Evolutionary conservation across 2,329 filamentous ascomycete genomes (phyloP).

Genomic region (Shiraia sp.): DNA sequence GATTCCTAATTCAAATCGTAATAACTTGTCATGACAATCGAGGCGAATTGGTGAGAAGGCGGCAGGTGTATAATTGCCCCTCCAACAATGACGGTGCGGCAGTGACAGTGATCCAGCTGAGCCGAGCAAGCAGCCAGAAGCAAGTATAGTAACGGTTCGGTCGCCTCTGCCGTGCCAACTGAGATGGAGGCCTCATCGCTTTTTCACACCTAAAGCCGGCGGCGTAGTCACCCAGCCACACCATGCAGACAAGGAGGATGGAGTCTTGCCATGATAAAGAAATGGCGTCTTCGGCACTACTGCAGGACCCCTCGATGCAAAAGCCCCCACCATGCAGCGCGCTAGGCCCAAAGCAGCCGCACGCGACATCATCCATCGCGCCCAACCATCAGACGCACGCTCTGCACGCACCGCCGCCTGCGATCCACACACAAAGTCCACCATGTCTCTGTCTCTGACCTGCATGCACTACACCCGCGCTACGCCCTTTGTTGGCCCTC

Average conservation of each 20-base stretch:
- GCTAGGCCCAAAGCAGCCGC: slow-evolving; percentile 21
- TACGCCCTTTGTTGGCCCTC: slow-evolving; percentile 1
- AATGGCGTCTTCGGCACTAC: slow-evolving; percentile 22
- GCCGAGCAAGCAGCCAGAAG: too few species aligned
- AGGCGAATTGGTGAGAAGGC: slow-evolving; percentile 4
- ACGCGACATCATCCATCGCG: slow-evolving; percentile 23
- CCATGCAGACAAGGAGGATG: background rate
- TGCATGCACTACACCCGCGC: slow-evolving; percentile 8
- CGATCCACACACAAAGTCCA: slow-evolving; percentile 27
- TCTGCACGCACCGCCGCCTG: slow-evolving; percentile 14
- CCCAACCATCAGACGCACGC: slow-evolving; percentile 27
- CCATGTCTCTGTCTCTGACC: slow-evolving; percentile 13
- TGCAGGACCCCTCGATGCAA: slow-evolving; percentile 2
- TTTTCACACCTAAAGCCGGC: too few species aligned
- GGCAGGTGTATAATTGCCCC: background rate
- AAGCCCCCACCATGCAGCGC: slow-evolving; percentile 2
- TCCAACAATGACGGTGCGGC: slow-evolving; percentile 3
- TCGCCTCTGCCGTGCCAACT: too few species aligned
- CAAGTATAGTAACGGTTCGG: too few species aligned
- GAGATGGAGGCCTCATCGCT: too few species aligned
- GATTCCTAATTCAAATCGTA: slow-evolving; percentile 14
- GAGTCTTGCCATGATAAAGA: slow-evolving; percentile 8
- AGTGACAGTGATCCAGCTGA: background rate
- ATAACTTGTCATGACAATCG: slow-evolving; percentile 9
- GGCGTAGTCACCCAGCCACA: too few species aligned